A percentile compares a stretch with the other conserved stretches of the same genome.
These are phyloP conservation scores for Cochliopodium minus DNA, from an alignment of 208 protist species.

Conservation along the genomic window DNA sequence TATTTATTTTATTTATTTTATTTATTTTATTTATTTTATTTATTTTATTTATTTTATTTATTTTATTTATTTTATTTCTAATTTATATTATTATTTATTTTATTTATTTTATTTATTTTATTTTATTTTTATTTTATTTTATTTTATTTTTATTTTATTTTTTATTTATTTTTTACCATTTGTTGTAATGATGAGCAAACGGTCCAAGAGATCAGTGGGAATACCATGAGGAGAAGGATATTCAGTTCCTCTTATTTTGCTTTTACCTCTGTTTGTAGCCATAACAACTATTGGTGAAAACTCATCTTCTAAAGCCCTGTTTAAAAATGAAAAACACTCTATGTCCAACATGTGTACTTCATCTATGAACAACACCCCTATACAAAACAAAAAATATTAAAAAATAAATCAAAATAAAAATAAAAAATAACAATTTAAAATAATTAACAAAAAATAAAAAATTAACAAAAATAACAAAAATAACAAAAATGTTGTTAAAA, in stretches of 20 bases:
- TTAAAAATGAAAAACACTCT: constrained; percentile 99
- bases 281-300: constrained; percentile 96
- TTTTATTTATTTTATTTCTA: too few species aligned
- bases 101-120: too few species aligned
- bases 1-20: too few species aligned
- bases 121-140: too few species aligned
- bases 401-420: not conserved
- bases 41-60: too few species aligned
- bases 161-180: too few species aligned
- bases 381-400: not conserved
- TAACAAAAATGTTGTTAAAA: too few species aligned
- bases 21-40: too few species aligned
- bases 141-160: too few species aligned
- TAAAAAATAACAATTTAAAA: constrained; percentile 6
- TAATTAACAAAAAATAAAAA: constrained; percentile 4
- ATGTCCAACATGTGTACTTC: constrained; percentile 99
- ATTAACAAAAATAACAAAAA: too few species aligned
- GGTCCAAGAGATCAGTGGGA: constrained; percentile 90
- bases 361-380: constrained; percentile 43
- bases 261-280: constrained; percentile 94
- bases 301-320: constrained; percentile 93
- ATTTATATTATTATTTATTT: too few species aligned
- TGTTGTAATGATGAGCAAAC: constrained; percentile 96
- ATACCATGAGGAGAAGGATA: constrained; percentile 95
- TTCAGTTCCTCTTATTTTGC: constrained; percentile 92